A percentile compares a stretch with the other conserved stretches of the same genome.
Conservation (phyloP, 768 basidiomycete species). For the Calvatia gigantea region DNA sequence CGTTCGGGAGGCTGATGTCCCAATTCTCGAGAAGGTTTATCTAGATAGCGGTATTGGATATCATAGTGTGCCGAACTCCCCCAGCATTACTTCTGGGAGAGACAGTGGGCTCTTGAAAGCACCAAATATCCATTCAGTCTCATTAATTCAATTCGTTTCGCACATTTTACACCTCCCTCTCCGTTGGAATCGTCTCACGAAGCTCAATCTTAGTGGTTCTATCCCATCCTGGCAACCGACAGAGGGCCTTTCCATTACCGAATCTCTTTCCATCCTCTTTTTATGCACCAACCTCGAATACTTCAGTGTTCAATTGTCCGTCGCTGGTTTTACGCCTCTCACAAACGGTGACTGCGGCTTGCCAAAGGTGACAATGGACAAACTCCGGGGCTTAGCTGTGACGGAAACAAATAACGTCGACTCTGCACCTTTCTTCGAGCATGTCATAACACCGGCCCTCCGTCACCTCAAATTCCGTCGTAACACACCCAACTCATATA, state of each 20-base stretch:
- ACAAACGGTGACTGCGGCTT: slow-evolving; percentile 7
- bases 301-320: slow-evolving; percentile 9
- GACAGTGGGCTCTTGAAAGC: slow-evolving; percentile 10
- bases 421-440: slow-evolving; percentile 5
- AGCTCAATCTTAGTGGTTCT: slow-evolving; percentile 10
- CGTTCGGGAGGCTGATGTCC: slow-evolving; percentile 1
- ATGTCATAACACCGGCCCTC: slow-evolving; percentile 1
- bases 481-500: slow-evolving; percentile 3
- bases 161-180: slow-evolving; percentile 11
- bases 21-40: slow-evolving; percentile 9
- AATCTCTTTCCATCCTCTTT: slow-evolving; percentile 6
- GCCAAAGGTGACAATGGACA: slow-evolving; percentile 1
- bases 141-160: slow-evolving; percentile 6
- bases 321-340: slow-evolving; percentile 7
- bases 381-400: slow-evolving; percentile 4
- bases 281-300: slow-evolving; percentile 10
- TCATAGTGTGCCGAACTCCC: slow-evolving; percentile 7
- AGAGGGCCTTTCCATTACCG: slow-evolving; percentile 9
- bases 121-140: slow-evolving; percentile 5
- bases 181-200: slow-evolving; percentile 6
- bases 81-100: slow-evolving; percentile 1
- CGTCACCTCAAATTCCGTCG: slow-evolving; percentile 12
- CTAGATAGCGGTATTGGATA: slow-evolving; percentile 10
- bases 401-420: slow-evolving; percentile 9
- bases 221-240: slow-evolving; percentile 6